Conservation (phyloP, 2,329 filamentous ascomycete species). For the Intubia oerlemansii region DNA sequence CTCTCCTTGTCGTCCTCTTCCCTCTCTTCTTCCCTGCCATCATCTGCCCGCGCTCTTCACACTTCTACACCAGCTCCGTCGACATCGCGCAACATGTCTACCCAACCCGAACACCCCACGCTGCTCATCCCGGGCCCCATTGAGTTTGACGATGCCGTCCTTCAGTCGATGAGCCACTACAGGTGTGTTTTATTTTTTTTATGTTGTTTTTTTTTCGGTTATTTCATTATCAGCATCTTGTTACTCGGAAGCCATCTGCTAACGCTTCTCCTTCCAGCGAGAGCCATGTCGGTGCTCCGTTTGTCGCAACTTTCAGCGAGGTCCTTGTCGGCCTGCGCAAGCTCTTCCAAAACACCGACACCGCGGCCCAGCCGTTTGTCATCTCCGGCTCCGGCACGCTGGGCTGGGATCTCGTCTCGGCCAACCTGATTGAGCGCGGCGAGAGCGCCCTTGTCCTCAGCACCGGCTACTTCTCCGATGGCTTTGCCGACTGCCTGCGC, state of each 20-base stretch:
- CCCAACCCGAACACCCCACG: constrained; percentile 41
- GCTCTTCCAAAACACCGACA: constrained; percentile 77
- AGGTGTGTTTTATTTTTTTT: constrained; percentile 29
- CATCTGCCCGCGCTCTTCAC: constrained; percentile 11
- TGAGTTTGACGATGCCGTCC: constrained; percentile 93
- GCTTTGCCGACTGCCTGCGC: constrained; percentile 77
- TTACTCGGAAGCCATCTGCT: too few relatives aligned
- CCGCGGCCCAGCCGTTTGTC: constrained; percentile 73
- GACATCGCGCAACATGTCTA: constrained; percentile 29
- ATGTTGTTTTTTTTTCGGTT: neutral
- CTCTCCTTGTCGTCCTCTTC: constrained; percentile 1
- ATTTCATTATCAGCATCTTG: too few relatives aligned
- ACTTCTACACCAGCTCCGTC: constrained; percentile 9
- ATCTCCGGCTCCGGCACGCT: constrained; percentile 88
- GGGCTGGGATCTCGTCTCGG: constrained; percentile 91
- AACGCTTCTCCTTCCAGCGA: constrained; percentile 33
- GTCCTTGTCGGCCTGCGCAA: constrained; percentile 71
- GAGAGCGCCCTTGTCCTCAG: constrained; percentile 86
- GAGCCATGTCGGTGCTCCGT: constrained; percentile 77
- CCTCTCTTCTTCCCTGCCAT: too few relatives aligned
- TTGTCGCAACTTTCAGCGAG: constrained; percentile 82
- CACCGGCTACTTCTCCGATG: constrained; percentile 93
- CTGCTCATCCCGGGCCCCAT: constrained; percentile 94
- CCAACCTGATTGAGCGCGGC: constrained; percentile 74
- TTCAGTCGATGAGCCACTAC: constrained; percentile 87